phyloP scores from a whole-genome alignment of 2,329 filamentous ascomycete species.

The Celoporthe dispersa region DNA sequence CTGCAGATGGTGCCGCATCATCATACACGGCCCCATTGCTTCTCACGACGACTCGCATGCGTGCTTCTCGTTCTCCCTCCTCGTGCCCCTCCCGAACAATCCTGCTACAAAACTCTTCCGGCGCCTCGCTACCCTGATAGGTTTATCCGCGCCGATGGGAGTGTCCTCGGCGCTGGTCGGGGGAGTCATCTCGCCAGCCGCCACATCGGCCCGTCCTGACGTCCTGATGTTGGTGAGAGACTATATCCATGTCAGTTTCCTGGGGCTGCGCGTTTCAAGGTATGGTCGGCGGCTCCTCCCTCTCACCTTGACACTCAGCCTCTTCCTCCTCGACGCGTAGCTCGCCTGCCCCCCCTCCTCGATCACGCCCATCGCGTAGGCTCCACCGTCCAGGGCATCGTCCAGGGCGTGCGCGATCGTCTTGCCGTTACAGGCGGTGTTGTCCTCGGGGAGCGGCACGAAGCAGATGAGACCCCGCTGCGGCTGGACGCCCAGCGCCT shows the following conservation, averaged over 20 bases:
- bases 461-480: conserved; percentile 77
- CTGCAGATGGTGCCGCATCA: background rate
- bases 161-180: conserved; percentile 30
- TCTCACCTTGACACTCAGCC: conserved; percentile 43
- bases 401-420: conserved; percentile 73
- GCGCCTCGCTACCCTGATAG: conserved; percentile 39
- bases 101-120: conserved; percentile 53
- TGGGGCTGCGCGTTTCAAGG: background rate
- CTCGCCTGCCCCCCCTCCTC: conserved; percentile 26
- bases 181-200: conserved; percentile 26
- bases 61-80: conserved; percentile 29
- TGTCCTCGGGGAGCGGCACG: conserved; percentile 69
- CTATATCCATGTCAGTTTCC: conserved; percentile 34
- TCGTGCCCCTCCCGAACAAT: conserved; percentile 44
- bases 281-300: too few relatives aligned
- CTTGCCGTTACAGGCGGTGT: conserved; percentile 70
- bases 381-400: conserved; percentile 45
- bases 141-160: conserved; percentile 24
- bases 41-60: conserved; percentile 9
- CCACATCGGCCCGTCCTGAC: conserved; percentile 29
- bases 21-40: background rate
- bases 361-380: conserved; percentile 39
- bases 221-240: conserved; percentile 40
- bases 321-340: conserved; percentile 34
- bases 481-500: conserved; percentile 68